Evolutionary conservation across 164 flowering plant genomes (phyloP), one percentile per base, ranked within the genome.

Genomic region (Taxillus chinensis): DNA sequence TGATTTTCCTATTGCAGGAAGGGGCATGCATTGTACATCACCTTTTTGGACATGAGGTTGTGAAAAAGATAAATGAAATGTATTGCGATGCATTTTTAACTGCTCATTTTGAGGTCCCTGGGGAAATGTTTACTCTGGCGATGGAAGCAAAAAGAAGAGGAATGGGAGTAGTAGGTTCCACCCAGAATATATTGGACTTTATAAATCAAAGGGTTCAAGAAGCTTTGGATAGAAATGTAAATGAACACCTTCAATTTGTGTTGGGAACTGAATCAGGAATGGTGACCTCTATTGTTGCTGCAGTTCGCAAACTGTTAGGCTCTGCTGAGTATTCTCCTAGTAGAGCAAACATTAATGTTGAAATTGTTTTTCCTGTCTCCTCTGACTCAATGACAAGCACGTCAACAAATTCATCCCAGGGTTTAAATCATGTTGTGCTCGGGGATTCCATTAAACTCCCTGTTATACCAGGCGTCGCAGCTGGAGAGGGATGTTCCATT

Each of bases 101-200:
- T 41, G 97, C 96, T 50, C 97, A 95, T 72, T 76, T 95, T 45
- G 99, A 95, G 79, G 99, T 95, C 57, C 97, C 99, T 15, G 97
- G 99, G 50, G 97, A 95, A 74, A 91, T 95, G 99, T 95, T 95
- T 66, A 77, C 93, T 42, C 69, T 95, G 70, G 99, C 96, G 27
- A 91, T 89, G 96, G 96, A 87, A 77, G 97, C 99, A 17, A 90
- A 93, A 74, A 77, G 78, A 74, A 80, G 99, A 78, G 97, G 99
- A 71, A 93, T 89, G 97, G 97, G 99, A 16, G 96, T 93, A 8
- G 97, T 93, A 16, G 99, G 99, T 59, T 91, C 97, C 68, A 95
- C 99, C 55, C 90, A 89, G 70, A 95, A 85, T 66, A 95, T 95
- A 71, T 64, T 95, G 64, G 99, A 95, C 73, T 91, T 95, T 73